Evolutionary conservation across 257 asterid genomes (phyloP).

Genomic region (Galeopsis tetrahit): DNA sequence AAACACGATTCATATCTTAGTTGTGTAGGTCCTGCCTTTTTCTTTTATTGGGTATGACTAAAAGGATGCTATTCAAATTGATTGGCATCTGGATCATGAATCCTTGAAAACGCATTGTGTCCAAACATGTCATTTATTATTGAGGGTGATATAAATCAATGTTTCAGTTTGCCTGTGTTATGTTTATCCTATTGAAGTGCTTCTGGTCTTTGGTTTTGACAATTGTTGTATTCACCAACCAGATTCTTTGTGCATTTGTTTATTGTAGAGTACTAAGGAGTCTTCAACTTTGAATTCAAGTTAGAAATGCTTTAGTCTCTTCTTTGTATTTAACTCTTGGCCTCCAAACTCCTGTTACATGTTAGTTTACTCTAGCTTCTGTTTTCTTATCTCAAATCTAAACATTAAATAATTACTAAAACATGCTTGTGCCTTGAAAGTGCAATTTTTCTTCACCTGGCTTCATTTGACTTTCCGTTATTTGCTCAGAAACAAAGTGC

Average conservation of each 20-base stretch:
- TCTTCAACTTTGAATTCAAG: not conserved
- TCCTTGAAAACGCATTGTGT: not conserved
- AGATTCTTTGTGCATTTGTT: not conserved
- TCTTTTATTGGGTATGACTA: not conserved
- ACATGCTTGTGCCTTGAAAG: too few relatives aligned
- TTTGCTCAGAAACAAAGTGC: not conserved
- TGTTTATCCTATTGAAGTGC: not conserved
- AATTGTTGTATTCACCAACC: not conserved
- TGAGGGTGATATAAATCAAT: not conserved
- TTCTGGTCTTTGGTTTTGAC: conserved; percentile 12
- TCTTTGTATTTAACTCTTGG: not conserved
- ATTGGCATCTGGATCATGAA: conserved; percentile 23
- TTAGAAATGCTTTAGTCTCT: not conserved
- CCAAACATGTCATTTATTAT: not conserved
- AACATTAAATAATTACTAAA: too few relatives aligned
- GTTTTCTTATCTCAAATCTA: not conserved
- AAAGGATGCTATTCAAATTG: conserved; percentile 13
- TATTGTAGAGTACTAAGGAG: not conserved
- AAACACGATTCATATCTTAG: not conserved
- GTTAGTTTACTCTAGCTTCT: not conserved
- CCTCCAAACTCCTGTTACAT: not conserved
- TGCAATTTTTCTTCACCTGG: conserved; percentile 13
- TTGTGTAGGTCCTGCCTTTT: conserved; percentile 1
- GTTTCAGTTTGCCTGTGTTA: not conserved
- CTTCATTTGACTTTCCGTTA: not conserved